These are phyloP conservation scores for Blastomyces gilchristii DNA, from an alignment of 2,329 filamentous ascomycete genomes.

Conservation along the genomic window DNA sequence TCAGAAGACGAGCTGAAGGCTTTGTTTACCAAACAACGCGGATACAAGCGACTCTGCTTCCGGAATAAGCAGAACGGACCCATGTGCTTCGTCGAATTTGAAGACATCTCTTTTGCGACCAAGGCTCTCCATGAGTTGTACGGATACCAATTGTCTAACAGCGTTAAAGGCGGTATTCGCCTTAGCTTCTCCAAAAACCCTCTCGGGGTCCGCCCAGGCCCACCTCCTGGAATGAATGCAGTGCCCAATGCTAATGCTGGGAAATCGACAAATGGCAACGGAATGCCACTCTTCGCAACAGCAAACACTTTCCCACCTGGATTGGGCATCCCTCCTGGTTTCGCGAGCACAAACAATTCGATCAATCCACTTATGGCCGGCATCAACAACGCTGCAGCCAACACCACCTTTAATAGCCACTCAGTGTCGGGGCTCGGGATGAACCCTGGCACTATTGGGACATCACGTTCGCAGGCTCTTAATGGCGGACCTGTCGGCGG, in stretches of 20 bases:
- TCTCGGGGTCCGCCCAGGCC: constrained; percentile 75
- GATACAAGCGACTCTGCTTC: constrained; percentile 92
- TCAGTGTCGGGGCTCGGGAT: constrained; percentile 30
- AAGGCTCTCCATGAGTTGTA: constrained; percentile 86
- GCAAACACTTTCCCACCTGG: constrained; percentile 73
- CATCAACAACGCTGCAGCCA: constrained; percentile 23
- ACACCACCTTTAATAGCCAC: constrained; percentile 28
- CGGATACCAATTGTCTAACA: constrained; percentile 77
- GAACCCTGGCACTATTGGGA: constrained; percentile 12
- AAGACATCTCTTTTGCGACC: constrained; percentile 83
- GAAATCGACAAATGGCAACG: constrained; percentile 42
- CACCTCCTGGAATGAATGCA: constrained; percentile 46
- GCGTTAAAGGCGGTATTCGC: constrained; percentile 85
- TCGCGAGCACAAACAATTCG: constrained; percentile 32
- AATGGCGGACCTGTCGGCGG: constrained; percentile 2
- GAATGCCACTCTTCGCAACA: constrained; percentile 53
- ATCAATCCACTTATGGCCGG: constrained; percentile 20
- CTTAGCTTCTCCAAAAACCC: constrained; percentile 97
- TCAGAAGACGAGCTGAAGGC: constrained; percentile 92
- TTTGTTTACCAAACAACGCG: constrained; percentile 83
- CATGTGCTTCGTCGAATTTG: constrained; percentile 99
- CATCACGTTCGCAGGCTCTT: constrained; percentile 1
- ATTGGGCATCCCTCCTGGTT: constrained; percentile 62
- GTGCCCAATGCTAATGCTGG: constrained; percentile 29
- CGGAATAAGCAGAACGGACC: constrained; percentile 89